Conservation (phyloP, 371 early-diverging fungal species). For the Funneliformis caledonium region DNA sequence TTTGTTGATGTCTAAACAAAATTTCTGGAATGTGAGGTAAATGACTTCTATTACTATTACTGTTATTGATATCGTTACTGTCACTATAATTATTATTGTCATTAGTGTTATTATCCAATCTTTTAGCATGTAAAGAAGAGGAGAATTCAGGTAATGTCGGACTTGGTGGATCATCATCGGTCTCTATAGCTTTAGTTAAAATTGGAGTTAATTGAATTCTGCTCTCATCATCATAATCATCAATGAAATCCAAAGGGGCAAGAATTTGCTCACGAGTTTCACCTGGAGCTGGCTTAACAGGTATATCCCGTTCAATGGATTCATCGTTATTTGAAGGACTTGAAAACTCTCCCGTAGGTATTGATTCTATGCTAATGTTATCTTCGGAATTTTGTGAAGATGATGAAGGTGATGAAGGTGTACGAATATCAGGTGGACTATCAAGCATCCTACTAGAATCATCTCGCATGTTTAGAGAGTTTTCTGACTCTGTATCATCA, state of each 20-base stretch:
- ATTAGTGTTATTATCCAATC: neutral
- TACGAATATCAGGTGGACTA: neutral
- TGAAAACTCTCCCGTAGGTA: neutral
- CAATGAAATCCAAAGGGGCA: constrained; percentile 2
- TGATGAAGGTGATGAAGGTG: constrained; percentile 7
- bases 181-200: neutral
- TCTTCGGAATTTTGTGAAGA: neutral
- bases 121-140: neutral
- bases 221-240: neutral
- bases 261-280: neutral
- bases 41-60: neutral
- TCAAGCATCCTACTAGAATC: neutral
- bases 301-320: neutral
- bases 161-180: constrained; percentile 14
- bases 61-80: neutral
- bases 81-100: neutral
- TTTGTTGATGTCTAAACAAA: neutral
- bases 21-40: constrained; percentile 1
- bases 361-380: constrained; percentile 6
- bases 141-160: neutral
- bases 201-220: constrained; percentile 9
- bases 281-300: neutral
- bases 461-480: neutral
- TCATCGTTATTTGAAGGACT: neutral
- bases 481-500: constrained; percentile 16